Conservation (phyloP, 805 yeast species). For the Saturnispora sekii region DNA sequence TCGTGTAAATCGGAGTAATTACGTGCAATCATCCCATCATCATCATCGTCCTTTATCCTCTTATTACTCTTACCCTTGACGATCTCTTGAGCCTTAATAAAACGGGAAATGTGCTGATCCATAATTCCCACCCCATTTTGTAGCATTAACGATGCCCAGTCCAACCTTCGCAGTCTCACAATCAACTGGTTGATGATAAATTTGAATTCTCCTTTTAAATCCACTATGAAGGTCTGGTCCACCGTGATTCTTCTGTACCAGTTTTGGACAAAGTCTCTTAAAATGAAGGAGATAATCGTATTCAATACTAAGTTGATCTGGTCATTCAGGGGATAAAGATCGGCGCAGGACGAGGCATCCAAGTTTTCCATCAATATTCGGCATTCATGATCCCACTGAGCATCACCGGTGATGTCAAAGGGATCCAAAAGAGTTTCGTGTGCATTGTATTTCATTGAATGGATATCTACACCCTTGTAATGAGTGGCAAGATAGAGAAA, state of each 20-base stretch:
- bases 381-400: constrained; percentile 26
- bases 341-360: constrained; percentile 5
- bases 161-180: constrained; percentile 33
- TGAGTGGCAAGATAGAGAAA: neutral
- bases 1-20: constrained; percentile 47
- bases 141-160: constrained; percentile 49
- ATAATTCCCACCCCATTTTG: constrained; percentile 52
- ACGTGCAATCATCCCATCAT: constrained; percentile 32
- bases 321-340: constrained; percentile 38
- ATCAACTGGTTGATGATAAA: constrained; percentile 33
- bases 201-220: constrained; percentile 36
- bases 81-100: constrained; percentile 33
- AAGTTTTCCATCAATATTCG: constrained; percentile 11
- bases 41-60: constrained; percentile 22
- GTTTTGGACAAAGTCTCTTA: constrained; percentile 42
- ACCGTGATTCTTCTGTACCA: constrained; percentile 45
- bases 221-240: constrained; percentile 31
- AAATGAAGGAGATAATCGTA: constrained; percentile 36
- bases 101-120: constrained; percentile 52
- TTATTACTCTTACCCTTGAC: constrained; percentile 22
- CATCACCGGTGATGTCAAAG: constrained; percentile 17
- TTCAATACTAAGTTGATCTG: constrained; percentile 44
- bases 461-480: neutral
- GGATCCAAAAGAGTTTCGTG: constrained; percentile 4
- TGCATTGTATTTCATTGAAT: neutral